phyloP scores from a whole-genome alignment of 1,139 yeast species.

The Diutina rugosa region DNA sequence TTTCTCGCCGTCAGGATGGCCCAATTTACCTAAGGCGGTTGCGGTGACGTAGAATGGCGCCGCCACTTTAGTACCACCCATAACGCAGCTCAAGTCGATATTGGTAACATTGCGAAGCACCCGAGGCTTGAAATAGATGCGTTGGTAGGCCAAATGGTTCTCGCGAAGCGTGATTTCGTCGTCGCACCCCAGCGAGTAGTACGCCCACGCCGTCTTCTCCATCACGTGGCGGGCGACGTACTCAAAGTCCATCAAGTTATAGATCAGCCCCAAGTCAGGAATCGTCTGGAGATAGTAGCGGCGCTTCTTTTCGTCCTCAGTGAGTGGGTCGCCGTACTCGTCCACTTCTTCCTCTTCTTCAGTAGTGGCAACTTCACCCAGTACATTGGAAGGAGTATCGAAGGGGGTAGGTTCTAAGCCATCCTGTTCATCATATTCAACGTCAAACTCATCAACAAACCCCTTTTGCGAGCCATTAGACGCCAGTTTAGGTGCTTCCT shows the following conservation, averaged over 20 bases:
- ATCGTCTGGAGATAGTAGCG: constrained; percentile 14
- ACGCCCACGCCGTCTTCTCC: constrained; percentile 79
- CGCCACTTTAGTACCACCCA: constrained; percentile 1
- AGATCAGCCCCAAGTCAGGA: constrained; percentile 59
- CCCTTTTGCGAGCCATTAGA: not conserved
- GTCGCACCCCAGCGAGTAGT: constrained; percentile 84
- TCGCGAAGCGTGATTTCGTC: constrained; percentile 85
- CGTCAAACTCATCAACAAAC: constrained; percentile 29
- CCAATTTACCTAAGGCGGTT: constrained; percentile 43
- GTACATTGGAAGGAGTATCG: not conserved
- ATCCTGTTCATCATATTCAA: constrained; percentile 34
- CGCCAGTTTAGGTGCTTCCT: not conserved
- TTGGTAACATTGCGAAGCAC: constrained; percentile 59
- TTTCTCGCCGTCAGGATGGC: constrained; percentile 43
- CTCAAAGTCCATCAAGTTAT: constrained; percentile 72
- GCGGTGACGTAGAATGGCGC: constrained; percentile 49
- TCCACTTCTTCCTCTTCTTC: constrained; percentile 6
- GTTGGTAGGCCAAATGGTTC: constrained; percentile 78
- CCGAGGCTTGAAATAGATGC: constrained; percentile 75
- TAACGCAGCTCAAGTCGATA: constrained; percentile 3
- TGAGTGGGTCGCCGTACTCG: constrained; percentile 16
- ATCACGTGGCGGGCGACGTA: constrained; percentile 67
- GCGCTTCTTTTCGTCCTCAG: constrained; percentile 18
- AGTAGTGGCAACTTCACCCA: not conserved
- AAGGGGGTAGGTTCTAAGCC: constrained; percentile 15